Evolutionary conservation across 2,329 filamentous ascomycete genomes (phyloP), one percentile per base, ranked within the genome.

Genomic region (Xylaria sp.): DNA sequence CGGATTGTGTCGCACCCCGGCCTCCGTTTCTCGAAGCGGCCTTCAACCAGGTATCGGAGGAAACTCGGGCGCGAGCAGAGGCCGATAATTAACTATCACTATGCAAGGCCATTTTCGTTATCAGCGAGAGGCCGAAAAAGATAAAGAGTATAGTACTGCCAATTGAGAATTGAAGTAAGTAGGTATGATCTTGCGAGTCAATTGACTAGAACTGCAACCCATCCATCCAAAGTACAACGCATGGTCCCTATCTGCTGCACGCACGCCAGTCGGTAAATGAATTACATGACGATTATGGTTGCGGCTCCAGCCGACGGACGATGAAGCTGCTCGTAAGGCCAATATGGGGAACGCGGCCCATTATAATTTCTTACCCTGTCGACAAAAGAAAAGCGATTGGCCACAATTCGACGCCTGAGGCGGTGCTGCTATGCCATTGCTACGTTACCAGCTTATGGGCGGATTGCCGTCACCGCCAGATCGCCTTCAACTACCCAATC

Each of bases 391-490:
- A 19, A 14, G 32, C 27, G 67, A 69, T 71, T 69, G 69, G 69
- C 32, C 34, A 48, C 47, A 50, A 54, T 65, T 62, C 67, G 67
- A 65, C 54, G 17, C 47, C 27, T 55, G 70, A 65, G 64, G 69
- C 66, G 66, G 69, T 66, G 68, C 68, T 68, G 65, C 61, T 65
- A 51, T 63, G 2, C 50, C 51, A 21, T 51, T 72, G 69, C 65
- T 64, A 72, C 71, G 67, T 71, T 72, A 65, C 71, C 61, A 27
- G 64, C 55, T 60, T 68, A 62, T 61, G 62, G 54, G 56, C 59
- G 34, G 59, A 60, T 65, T 61, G 61, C 67, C 45, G 71, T 72
- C 71, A 72, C 71, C 71, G 71, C 71, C 60, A 71, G 69, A 72
- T 69, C 69, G 71, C 70, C 50, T 58, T 34, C 62, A 57, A 65